phyloP scores from a whole-genome alignment of 768 basidiomycete species.

The Lactarius hengduanensis region DNA sequence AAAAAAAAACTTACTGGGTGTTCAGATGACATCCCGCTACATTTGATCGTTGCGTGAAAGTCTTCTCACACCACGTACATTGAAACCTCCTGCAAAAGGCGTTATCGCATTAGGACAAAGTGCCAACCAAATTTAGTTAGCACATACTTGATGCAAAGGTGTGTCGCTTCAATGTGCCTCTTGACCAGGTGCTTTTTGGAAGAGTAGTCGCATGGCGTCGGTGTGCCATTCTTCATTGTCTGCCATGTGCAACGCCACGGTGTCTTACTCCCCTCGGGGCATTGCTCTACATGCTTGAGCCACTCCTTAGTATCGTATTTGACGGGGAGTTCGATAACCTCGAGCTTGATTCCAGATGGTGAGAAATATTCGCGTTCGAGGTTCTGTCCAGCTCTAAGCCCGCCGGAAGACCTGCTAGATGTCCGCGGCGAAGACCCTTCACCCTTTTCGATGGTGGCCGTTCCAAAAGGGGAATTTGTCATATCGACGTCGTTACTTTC shows the following conservation, averaged over 20 bases:
- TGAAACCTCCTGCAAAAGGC: constrained; percentile 44
- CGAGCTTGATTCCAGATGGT: constrained; percentile 27
- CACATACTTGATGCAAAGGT: constrained; percentile 59
- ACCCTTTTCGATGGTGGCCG: not conserved
- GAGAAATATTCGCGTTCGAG: constrained; percentile 25
- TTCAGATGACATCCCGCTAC: constrained; percentile 54
- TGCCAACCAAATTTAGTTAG: constrained; percentile 20
- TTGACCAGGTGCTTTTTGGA: constrained; percentile 67
- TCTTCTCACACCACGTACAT: constrained; percentile 52
- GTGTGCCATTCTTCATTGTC: constrained; percentile 36
- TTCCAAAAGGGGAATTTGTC: constrained; percentile 12
- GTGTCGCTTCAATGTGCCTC: constrained; percentile 63
- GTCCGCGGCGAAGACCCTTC: constrained; percentile 3
- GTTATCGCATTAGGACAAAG: constrained; percentile 26
- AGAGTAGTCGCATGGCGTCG: constrained; percentile 42
- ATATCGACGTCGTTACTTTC: constrained; percentile 14
- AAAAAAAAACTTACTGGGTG: constrained; percentile 43
- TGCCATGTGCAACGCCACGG: constrained; percentile 45
- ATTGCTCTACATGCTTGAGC: constrained; percentile 26
- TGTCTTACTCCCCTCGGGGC: constrained; percentile 24
- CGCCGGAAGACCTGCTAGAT: constrained; percentile 15
- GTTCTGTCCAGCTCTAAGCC: constrained; percentile 1
- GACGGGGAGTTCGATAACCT: constrained; percentile 28
- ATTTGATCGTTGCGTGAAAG: constrained; percentile 59
- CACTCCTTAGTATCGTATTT: constrained; percentile 28